Evolutionary conservation across 352 stramenopile genomes (phyloP).

Genomic region (Saprolegnia parasitica): DNA sequence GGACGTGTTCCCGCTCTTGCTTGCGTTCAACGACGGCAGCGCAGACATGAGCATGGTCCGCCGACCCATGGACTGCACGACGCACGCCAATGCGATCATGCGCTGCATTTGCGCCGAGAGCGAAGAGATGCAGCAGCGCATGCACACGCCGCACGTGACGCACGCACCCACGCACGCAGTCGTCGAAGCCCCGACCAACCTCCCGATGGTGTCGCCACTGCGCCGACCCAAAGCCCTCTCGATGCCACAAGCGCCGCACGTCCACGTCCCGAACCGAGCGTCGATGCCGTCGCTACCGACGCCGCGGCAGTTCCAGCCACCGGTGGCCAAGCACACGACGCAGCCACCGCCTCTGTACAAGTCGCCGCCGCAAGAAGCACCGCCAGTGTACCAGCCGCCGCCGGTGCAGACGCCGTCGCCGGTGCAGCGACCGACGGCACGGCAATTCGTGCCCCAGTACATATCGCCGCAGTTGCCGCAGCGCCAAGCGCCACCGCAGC

Average conservation of each 20-base stretch:
- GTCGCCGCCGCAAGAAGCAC: not conserved
- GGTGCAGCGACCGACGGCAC: no score
- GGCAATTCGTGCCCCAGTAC: no score
- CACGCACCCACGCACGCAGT: not conserved
- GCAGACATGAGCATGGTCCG: conserved; percentile 13
- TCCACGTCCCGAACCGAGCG: not conserved
- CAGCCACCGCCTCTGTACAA: not conserved
- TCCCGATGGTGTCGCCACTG: not conserved
- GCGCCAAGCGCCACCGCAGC: not conserved
- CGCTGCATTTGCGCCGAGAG: conserved; percentile 4
- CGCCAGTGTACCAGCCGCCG: not conserved
- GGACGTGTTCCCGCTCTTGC: conserved; percentile 4
- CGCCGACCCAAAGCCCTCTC: not conserved
- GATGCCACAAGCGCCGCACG: not conserved
- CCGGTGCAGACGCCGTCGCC: no score
- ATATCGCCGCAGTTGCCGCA: no score
- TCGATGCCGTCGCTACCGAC: not conserved
- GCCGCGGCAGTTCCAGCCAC: not conserved
- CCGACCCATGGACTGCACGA: conserved; percentile 11
- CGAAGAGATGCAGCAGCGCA: conserved; percentile 3
- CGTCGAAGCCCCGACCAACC: not conserved
- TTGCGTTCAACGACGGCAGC: conserved; percentile 2
- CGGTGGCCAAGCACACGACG: not conserved
- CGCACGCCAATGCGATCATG: conserved; percentile 10
- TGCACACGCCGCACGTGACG: not conserved